A percentile compares a stretch with the other conserved stretches of the same genome.
phyloP scores from a whole-genome alignment of 345 rosid genomes.

The Eutrema heterophyllum region DNA sequence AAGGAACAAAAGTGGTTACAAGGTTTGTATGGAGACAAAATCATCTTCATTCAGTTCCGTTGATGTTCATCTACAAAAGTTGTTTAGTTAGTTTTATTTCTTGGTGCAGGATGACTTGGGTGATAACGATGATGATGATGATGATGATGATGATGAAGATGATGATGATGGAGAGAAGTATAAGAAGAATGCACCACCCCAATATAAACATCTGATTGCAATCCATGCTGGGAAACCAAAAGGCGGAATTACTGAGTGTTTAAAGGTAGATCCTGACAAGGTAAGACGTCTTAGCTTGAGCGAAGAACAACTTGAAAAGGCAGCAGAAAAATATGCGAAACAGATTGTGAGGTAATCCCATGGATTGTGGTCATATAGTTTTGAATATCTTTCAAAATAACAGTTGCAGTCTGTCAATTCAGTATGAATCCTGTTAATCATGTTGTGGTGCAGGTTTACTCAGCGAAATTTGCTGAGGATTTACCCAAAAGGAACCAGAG shows the following conservation, averaged over 20 bases:
- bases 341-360: slow-evolving; percentile 37
- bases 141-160: slow-evolving; percentile 36
- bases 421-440: neutral
- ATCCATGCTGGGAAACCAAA: slow-evolving; percentile 48
- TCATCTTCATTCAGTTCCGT: slow-evolving; percentile 6
- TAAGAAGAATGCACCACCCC: slow-evolving; percentile 30
- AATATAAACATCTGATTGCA: slow-evolving; percentile 41
- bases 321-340: slow-evolving; percentile 38
- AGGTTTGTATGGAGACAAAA: slow-evolving; percentile 1
- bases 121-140: slow-evolving; percentile 26
- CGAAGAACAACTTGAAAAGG: slow-evolving; percentile 48
- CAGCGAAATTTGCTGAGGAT: slow-evolving; percentile 60
- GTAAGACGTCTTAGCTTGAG: slow-evolving; percentile 55
- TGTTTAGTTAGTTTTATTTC: neutral
- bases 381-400: neutral
- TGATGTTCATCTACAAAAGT: slow-evolving; percentile 8
- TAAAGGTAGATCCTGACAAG: slow-evolving; percentile 47
- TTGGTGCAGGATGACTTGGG: slow-evolving; percentile 40
- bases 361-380: neutral
- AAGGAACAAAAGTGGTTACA: slow-evolving; percentile 14
- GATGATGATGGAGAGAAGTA: slow-evolving; percentile 23
- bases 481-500: slow-evolving; percentile 63
- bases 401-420: neutral
- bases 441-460: slow-evolving; percentile 47
- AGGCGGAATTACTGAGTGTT: slow-evolving; percentile 43